phyloP scores from a whole-genome alignment of 108 stramenopile species.

The Pseudonitzschia pungens region DNA sequence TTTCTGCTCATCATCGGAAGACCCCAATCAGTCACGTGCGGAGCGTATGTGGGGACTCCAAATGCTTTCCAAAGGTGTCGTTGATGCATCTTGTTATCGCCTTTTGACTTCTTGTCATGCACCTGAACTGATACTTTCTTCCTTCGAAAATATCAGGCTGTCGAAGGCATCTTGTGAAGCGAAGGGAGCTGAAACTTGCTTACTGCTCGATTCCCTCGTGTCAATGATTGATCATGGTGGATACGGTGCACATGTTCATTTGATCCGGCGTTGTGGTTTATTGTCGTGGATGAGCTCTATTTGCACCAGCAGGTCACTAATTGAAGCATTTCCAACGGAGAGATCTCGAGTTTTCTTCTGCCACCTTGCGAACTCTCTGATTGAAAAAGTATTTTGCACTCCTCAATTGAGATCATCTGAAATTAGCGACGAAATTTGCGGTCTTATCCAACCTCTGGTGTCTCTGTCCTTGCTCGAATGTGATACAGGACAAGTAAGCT shows the following conservation, averaged over 20 bases:
- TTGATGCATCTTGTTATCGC: slow-evolving; percentile 61
- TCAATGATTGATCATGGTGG: slow-evolving; percentile 38
- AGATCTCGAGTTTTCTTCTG: slow-evolving; percentile 15
- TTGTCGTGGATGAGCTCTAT: slow-evolving; percentile 42
- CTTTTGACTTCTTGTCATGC: slow-evolving; percentile 71
- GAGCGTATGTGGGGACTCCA: slow-evolving; percentile 77
- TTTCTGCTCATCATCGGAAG: slow-evolving; percentile 71
- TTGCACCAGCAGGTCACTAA: slow-evolving; percentile 14
- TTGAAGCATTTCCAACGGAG: slow-evolving; percentile 13
- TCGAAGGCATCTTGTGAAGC: slow-evolving; percentile 19
- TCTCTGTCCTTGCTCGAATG: neutral
- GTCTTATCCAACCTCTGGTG: slow-evolving; percentile 15
- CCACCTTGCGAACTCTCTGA: slow-evolving; percentile 13
- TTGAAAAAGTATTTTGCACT: slow-evolving; percentile 1
- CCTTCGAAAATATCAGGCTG: slow-evolving; percentile 45
- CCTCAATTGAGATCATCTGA: neutral
- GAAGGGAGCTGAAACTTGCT: slow-evolving; percentile 36
- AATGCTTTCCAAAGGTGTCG: slow-evolving; percentile 57
- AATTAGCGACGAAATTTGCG: slow-evolving; percentile 18
- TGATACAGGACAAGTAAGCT: neutral
- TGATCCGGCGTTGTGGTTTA: slow-evolving; percentile 36
- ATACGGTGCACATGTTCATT: slow-evolving; percentile 23
- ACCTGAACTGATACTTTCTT: slow-evolving; percentile 71
- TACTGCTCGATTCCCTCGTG: slow-evolving; percentile 29
- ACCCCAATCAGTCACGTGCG: slow-evolving; percentile 41